Percentiles rank a stretch among this genome's conserved stretches.
Conservation (phyloP, 2,329 filamentous ascomycete species). For the Colletotrichum sp. region DNA sequence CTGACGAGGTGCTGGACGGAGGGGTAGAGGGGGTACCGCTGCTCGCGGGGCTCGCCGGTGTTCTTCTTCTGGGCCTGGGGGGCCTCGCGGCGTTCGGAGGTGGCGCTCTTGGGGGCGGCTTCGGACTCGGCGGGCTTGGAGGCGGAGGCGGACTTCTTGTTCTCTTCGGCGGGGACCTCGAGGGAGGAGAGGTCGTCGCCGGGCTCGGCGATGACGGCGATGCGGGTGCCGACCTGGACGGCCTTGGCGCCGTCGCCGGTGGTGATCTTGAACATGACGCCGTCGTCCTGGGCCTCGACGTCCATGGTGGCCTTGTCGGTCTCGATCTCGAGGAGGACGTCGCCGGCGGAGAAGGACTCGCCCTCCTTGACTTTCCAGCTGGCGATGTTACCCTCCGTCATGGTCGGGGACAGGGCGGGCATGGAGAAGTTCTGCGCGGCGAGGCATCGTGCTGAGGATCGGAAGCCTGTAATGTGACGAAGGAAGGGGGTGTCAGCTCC, state of each 20-base stretch:
- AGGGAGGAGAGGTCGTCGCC: conserved; percentile 80
- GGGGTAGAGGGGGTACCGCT: conserved; percentile 77
- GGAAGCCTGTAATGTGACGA: conserved; percentile 58
- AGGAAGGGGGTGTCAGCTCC: conserved; percentile 7
- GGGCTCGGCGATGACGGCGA: conserved; percentile 81
- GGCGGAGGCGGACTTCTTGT: conserved; percentile 47
- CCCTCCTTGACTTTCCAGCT: conserved; percentile 88
- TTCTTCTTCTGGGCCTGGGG: conserved; percentile 28
- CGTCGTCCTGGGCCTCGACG: conserved; percentile 90
- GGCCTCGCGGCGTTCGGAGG: conserved; percentile 16
- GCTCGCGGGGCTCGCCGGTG: conserved; percentile 55
- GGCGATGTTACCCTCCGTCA: conserved; percentile 92
- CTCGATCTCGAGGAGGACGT: conserved; percentile 90
- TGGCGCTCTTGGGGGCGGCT: conserved; percentile 25
- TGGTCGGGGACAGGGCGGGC: conserved; percentile 89
- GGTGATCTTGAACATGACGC: conserved; percentile 83
- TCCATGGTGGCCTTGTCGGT: conserved; percentile 96
- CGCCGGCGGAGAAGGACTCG: conserved; percentile 80
- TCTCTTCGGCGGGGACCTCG: conserved; percentile 73
- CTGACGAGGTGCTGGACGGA: conserved; percentile 85
- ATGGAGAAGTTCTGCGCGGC: conserved; percentile 89
- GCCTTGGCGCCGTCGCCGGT: conserved; percentile 75
- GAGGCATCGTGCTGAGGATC: conserved; percentile 64
- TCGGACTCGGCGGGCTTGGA: conserved; percentile 31
- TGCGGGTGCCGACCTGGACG: conserved; percentile 79